These are phyloP conservation scores for Diplocarpon mali DNA, from an alignment of 2,329 filamentous ascomycete genomes.

Conservation along the genomic window DNA sequence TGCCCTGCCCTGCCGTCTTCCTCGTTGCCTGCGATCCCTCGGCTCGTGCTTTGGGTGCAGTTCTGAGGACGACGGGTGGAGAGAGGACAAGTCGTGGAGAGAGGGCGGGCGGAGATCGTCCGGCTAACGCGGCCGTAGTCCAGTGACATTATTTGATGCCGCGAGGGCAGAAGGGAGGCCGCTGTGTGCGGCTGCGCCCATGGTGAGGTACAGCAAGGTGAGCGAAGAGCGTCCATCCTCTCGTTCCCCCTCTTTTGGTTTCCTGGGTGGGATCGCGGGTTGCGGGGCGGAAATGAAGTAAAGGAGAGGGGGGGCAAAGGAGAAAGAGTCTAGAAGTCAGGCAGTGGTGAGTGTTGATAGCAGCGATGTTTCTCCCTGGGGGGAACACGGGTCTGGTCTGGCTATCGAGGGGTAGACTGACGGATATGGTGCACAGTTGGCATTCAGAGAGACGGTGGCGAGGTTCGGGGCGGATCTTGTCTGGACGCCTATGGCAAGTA, in stretches of 20 bases:
- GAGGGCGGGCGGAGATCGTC: no score
- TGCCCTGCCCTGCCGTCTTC: no score
- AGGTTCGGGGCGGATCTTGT: conserved; percentile 54
- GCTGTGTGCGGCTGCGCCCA: conserved; percentile 51
- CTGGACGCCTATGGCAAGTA: conserved; percentile 56
- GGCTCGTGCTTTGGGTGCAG: no score
- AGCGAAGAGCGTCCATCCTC: not conserved
- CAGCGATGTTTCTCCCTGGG: no score
- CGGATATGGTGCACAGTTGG: conserved; percentile 35
- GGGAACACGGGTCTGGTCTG: no score
- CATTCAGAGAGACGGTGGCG: conserved; percentile 56
- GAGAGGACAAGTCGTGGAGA: no score
- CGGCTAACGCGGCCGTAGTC: no score
- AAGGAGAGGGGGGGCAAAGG: not conserved
- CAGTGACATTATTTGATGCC: no score
- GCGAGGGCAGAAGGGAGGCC: conserved; percentile 35
- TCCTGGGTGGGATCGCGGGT: not conserved
- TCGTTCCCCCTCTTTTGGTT: not conserved
- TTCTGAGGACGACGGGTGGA: no score
- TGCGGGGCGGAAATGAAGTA: not conserved
- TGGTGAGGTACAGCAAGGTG: conserved; percentile 54
- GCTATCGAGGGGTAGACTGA: no score
- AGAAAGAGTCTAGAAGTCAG: not conserved
- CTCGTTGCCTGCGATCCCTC: no score
- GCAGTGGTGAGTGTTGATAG: not conserved